Evolutionary conservation across 345 rosid genomes (phyloP).

Genomic region (Combretum micranthum): DNA sequence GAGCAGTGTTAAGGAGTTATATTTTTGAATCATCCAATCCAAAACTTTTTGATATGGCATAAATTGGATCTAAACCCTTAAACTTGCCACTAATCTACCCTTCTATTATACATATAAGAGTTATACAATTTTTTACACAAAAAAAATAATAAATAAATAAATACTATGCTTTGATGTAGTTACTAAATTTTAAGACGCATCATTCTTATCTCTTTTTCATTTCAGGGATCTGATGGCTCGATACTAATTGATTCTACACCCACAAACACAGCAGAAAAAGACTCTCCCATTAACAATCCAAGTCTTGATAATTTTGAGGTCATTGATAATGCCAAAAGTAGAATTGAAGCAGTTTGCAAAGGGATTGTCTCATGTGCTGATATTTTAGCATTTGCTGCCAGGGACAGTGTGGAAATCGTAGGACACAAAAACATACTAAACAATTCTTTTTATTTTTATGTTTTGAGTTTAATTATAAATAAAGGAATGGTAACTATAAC

Average conservation of each 20-base stretch:
- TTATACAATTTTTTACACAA: no score
- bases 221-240: conserved; percentile 55
- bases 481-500: neutral
- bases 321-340: conserved; percentile 37
- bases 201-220: neutral
- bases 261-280: conserved; percentile 44
- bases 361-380: conserved; percentile 59
- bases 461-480: neutral
- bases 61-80: no score
- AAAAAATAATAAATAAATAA: no score
- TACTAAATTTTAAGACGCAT: neutral
- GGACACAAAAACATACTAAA: neutral
- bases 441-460: neutral
- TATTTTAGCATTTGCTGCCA: conserved; percentile 47
- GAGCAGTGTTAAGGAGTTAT: no score
- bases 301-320: conserved; percentile 47
- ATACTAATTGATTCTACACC: conserved; percentile 38
- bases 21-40: no score
- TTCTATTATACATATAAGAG: no score
- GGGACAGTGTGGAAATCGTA: conserved; percentile 40
- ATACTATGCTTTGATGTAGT: no score
- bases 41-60: no score
- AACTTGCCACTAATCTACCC: no score
- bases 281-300: conserved; percentile 32
- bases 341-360: conserved; percentile 28